Conservation (phyloP, 75 land plant genomes). For the Cunninghamia lanceolata region DNA sequence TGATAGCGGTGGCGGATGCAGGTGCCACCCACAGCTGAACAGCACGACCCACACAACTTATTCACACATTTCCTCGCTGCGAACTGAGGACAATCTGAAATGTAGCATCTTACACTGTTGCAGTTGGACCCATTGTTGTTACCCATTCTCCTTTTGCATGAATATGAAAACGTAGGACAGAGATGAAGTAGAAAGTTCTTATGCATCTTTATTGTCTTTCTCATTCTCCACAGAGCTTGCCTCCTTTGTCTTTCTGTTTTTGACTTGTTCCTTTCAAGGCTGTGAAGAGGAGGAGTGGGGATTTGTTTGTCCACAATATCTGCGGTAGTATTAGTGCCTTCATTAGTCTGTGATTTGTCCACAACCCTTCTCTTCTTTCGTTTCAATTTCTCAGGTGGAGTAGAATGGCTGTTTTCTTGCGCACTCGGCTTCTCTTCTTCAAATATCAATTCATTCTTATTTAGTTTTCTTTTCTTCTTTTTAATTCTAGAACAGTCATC, state of each 20-base stretch:
- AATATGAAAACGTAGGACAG: neutral
- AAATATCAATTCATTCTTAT: no score
- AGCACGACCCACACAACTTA: neutral
- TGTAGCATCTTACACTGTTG: neutral
- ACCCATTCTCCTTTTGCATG: neutral
- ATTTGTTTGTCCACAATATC: no score
- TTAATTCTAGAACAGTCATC: no score
- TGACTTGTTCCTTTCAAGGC: neutral
- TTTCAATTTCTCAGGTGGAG: no score
- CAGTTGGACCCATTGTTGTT: neutral
- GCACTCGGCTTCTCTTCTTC: no score
- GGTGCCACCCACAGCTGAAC: neutral
- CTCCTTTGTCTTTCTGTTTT: neutral
- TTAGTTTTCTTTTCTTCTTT: no score
- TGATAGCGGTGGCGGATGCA: neutral
- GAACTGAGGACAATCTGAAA: neutral
- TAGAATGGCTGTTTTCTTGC: no score
- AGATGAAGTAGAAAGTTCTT: neutral
- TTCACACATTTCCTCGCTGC: conserved; percentile 3
- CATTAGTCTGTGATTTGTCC: no score
- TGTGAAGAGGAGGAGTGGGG: no score
- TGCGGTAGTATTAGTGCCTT: no score
- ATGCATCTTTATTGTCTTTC: neutral
- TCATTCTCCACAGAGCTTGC: neutral
- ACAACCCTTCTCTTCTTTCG: no score